Percentiles rank a stretch among this genome's conserved stretches.
Conservation (phyloP, 225 moss, liverwort and hornwort genomes). For the Marchantia paleacea region DNA sequence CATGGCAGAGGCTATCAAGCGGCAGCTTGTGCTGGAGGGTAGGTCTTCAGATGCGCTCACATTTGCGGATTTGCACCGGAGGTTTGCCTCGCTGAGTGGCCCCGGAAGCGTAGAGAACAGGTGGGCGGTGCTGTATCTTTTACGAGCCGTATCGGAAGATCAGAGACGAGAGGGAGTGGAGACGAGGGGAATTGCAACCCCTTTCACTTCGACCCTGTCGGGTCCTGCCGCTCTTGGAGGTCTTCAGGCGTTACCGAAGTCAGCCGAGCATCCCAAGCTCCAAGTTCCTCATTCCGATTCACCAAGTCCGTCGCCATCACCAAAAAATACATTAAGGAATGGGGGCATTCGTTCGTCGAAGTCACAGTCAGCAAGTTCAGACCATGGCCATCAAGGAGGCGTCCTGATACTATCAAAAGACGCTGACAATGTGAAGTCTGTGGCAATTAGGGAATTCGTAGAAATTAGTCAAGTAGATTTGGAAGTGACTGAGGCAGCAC, state of each 20-base stretch:
- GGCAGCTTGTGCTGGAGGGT: constrained; percentile 86
- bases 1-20: constrained; percentile 94
- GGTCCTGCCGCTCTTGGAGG: constrained; percentile 70
- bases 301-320: constrained; percentile 40
- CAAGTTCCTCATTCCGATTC: constrained; percentile 34
- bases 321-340: constrained; percentile 52
- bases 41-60: constrained; percentile 91
- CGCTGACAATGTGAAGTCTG: constrained; percentile 67
- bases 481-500: constrained; percentile 82
- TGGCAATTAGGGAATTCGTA: constrained; percentile 75
- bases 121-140: constrained; percentile 82
- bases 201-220: constrained; percentile 79
- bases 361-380: constrained; percentile 44
- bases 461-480: constrained; percentile 82
- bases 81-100: constrained; percentile 71
- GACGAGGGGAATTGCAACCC: constrained; percentile 72
- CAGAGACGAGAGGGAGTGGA: constrained; percentile 80
- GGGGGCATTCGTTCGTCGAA: constrained; percentile 46
- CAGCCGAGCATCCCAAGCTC: constrained; percentile 62
- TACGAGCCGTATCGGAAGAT: constrained; percentile 84
- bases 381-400: constrained; percentile 57
- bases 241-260: constrained; percentile 67
- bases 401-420: constrained; percentile 77
- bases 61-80: constrained; percentile 86
- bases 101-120: constrained; percentile 85